phyloP scores from a whole-genome alignment of 495 filamentous ascomycete genomes.

The Penicillium maclennaniae region DNA sequence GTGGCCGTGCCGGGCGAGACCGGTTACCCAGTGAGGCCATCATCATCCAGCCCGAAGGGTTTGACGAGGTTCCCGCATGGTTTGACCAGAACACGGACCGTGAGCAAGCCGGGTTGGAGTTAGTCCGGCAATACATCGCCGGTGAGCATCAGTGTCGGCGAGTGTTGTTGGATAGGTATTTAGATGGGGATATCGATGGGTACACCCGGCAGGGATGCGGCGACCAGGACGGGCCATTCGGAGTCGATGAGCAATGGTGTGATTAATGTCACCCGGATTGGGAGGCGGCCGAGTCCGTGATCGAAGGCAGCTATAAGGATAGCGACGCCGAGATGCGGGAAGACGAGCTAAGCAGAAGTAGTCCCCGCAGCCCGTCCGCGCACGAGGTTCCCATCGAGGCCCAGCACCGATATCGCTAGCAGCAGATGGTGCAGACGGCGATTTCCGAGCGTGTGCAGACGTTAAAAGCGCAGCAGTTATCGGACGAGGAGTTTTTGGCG shows the following conservation, averaged over 20 bases:
- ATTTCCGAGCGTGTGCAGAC: too few relatives aligned
- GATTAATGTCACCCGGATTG: neutral
- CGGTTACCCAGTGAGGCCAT: neutral
- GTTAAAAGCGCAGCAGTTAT: too few relatives aligned
- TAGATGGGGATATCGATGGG: neutral
- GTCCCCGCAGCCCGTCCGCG: too few relatives aligned
- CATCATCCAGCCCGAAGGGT: neutral
- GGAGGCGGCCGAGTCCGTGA: neutral
- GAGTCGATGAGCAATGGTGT: neutral
- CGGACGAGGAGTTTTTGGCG: too few relatives aligned
- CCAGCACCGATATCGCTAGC: too few relatives aligned
- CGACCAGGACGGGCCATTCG: neutral
- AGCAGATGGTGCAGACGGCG: too few relatives aligned
- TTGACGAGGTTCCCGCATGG: neutral
- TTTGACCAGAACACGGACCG: neutral
- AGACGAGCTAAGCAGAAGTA: too few relatives aligned
- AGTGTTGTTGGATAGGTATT: neutral
- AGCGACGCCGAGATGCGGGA: too few relatives aligned
- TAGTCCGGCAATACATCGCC: neutral
- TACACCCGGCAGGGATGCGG: neutral
- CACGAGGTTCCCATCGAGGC: too few relatives aligned
- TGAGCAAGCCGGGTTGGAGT: neutral
- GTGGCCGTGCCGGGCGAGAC: slow-evolving; percentile 19
- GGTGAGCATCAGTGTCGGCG: neutral
- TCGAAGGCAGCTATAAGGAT: too few relatives aligned